These are phyloP conservation scores for Pythium volutum DNA, from an alignment of 352 stramenopile species.

Conservation along the genomic window DNA sequence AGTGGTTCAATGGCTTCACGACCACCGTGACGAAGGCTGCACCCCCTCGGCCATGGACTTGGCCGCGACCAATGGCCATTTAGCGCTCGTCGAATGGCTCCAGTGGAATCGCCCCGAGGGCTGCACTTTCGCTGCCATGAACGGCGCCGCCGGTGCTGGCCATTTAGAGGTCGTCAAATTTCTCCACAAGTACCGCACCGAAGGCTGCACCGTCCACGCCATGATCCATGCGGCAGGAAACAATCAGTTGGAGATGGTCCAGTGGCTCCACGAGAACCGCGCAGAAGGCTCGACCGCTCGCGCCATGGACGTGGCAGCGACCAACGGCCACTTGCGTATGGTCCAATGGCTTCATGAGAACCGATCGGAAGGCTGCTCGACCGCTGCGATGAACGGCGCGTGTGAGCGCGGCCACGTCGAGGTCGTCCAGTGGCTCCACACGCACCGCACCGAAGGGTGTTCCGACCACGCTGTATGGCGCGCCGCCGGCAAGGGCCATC, in stretches of 20 bases:
- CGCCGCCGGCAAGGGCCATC: conserved; percentile 49
- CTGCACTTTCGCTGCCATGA: conserved; percentile 40
- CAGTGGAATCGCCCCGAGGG: conserved; percentile 34
- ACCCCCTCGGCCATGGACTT: conserved; percentile 34
- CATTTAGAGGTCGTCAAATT: conserved; percentile 39
- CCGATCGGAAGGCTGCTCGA: conserved; percentile 36
- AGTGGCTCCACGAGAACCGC: conserved; percentile 41
- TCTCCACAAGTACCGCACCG: conserved; percentile 32
- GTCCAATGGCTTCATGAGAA: conserved; percentile 49
- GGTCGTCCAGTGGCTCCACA: conserved; percentile 53
- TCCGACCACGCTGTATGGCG: conserved; percentile 53
- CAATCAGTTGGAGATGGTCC: conserved; percentile 43
- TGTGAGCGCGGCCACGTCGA: conserved; percentile 44
- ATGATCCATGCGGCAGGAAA: conserved; percentile 48
- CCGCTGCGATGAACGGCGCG: conserved; percentile 46
- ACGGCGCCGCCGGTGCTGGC: conserved; percentile 31
- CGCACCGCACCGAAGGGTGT: conserved; percentile 40
- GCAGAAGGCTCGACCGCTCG: conserved; percentile 34
- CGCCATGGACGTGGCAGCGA: conserved; percentile 50
- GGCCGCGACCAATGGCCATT: conserved; percentile 37
- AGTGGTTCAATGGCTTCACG: conserved; percentile 35
- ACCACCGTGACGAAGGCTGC: conserved; percentile 28
- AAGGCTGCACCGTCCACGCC: conserved; percentile 38
- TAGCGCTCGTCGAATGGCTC: conserved; percentile 39
- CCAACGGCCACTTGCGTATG: conserved; percentile 47